Conservation (phyloP, 108 stramenopile genomes). For the Nitzschia putrida region DNA sequence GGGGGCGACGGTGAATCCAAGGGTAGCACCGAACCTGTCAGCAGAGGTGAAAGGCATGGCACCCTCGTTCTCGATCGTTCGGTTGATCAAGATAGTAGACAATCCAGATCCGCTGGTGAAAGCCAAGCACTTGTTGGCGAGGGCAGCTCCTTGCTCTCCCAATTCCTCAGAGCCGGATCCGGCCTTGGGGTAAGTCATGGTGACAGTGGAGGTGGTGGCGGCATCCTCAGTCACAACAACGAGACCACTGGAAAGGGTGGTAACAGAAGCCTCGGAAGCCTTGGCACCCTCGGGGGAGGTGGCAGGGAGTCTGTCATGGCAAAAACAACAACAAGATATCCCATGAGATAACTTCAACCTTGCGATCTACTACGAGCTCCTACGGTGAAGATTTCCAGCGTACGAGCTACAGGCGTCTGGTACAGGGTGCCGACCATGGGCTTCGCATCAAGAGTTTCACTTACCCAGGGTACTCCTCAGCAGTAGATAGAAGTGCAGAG, state of each 20-base stretch:
- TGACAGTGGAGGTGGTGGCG: slow-evolving; percentile 70
- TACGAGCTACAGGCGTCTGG: not conserved
- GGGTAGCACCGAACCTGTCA: slow-evolving; percentile 65
- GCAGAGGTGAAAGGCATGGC: slow-evolving; percentile 69
- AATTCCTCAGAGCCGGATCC: slow-evolving; percentile 72
- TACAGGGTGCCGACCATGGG: slow-evolving; percentile 7
- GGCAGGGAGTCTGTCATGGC: slow-evolving; percentile 56
- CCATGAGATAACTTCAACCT: not conserved
- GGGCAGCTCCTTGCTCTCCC: slow-evolving; percentile 73
- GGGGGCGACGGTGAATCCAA: slow-evolving; percentile 78
- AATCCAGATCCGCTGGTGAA: slow-evolving; percentile 83
- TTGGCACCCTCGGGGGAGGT: slow-evolving; percentile 60
- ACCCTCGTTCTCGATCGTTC: slow-evolving; percentile 78
- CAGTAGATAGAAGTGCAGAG: slow-evolving; percentile 20
- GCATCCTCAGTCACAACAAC: slow-evolving; percentile 80
- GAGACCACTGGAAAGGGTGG: slow-evolving; percentile 74
- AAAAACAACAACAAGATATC: slow-evolving; percentile 7
- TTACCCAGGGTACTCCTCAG: slow-evolving; percentile 45
- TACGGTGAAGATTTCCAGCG: too few species aligned
- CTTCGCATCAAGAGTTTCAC: slow-evolving; percentile 6
- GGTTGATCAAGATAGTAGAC: slow-evolving; percentile 65
- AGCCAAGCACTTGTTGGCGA: slow-evolving; percentile 79
- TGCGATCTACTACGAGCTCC: slow-evolving; percentile 10
- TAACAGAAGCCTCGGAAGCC: slow-evolving; percentile 63
- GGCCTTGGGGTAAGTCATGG: slow-evolving; percentile 83